These are phyloP conservation scores for Rhodotorula toruloides DNA, from an alignment of 768 basidiomycete genomes.

Conservation along the genomic window DNA sequence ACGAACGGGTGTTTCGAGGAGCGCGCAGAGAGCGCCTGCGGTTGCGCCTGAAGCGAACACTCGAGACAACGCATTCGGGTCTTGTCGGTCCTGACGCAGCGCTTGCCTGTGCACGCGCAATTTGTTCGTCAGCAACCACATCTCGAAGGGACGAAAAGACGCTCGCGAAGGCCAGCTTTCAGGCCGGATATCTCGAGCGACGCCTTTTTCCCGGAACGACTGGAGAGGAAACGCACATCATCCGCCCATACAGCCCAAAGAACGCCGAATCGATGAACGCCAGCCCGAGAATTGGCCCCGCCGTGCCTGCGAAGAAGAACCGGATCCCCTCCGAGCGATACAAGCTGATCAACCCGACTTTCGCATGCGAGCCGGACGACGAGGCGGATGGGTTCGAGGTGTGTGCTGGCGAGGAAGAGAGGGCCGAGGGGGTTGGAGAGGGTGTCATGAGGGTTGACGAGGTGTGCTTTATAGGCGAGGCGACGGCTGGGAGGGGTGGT, in stretches of 20 bases:
- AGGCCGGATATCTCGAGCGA: not conserved
- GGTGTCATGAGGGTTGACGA: not conserved
- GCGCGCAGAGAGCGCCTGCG: constrained; percentile 27
- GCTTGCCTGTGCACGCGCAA: constrained; percentile 13
- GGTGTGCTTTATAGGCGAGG: constrained; percentile 1
- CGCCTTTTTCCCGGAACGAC: not conserved
- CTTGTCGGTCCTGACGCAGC: constrained; percentile 35
- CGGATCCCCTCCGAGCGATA: constrained; percentile 32
- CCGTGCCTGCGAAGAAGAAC: constrained; percentile 39
- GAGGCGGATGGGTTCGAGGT: not conserved
- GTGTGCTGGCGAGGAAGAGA: not conserved
- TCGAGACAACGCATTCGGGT: constrained; percentile 17
- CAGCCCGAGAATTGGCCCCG: constrained; percentile 37
- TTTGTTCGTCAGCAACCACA: too few relatives aligned
- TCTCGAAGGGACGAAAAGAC: not conserved
- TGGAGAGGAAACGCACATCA: constrained; percentile 8
- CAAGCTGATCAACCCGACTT: constrained; percentile 19
- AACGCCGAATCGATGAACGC: constrained; percentile 39
- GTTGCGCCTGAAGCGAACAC: constrained; percentile 32
- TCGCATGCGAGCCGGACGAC: not conserved
- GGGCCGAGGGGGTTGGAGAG: not conserved
- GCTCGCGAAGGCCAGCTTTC: not conserved
- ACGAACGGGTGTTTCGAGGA: constrained; percentile 37
- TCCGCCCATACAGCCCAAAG: constrained; percentile 36
- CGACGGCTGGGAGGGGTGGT: not conserved